Evolutionary conservation across 140 eudicot genomes (phyloP).

Genomic region (Senecio squalidus): DNA sequence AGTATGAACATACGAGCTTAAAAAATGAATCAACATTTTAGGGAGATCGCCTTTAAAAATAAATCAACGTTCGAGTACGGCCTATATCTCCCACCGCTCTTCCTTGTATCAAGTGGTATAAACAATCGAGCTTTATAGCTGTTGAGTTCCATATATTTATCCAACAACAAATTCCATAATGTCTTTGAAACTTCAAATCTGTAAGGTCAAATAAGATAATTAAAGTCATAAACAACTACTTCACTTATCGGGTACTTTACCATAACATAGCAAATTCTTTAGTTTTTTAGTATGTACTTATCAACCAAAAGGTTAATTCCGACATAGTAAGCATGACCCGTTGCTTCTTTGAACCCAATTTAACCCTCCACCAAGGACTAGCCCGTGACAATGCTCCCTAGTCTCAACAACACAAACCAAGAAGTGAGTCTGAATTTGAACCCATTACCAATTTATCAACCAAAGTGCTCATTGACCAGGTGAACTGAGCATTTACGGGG

Average conservation of each 20-base stretch:
- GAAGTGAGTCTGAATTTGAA: too few species aligned
- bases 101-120: conserved; percentile 42
- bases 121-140: conserved; percentile 30
- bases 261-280: conserved; percentile 2
- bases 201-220: conserved; percentile 11
- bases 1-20: neutral
- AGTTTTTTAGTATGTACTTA: too few species aligned
- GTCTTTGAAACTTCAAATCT: conserved; percentile 66
- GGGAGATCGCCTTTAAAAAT: conserved; percentile 49
- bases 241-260: neutral
- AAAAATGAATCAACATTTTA: neutral
- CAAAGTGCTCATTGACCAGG: too few species aligned
- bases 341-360: too few species aligned
- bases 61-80: conserved; percentile 66
- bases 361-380: too few species aligned
- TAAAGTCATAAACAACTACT: neutral
- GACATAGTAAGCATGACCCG: neutral
- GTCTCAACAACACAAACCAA: too few species aligned
- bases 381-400: too few species aligned
- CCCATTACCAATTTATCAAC: too few species aligned
- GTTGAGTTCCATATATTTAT: conserved; percentile 46
- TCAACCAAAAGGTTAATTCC: too few species aligned
- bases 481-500: too few species aligned
- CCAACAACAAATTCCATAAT: conserved; percentile 52
- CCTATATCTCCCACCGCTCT: conserved; percentile 64